Evolutionary conservation across 495 filamentous ascomycete species (phyloP).

Genomic region (Aspergillus bridgeri): DNA sequence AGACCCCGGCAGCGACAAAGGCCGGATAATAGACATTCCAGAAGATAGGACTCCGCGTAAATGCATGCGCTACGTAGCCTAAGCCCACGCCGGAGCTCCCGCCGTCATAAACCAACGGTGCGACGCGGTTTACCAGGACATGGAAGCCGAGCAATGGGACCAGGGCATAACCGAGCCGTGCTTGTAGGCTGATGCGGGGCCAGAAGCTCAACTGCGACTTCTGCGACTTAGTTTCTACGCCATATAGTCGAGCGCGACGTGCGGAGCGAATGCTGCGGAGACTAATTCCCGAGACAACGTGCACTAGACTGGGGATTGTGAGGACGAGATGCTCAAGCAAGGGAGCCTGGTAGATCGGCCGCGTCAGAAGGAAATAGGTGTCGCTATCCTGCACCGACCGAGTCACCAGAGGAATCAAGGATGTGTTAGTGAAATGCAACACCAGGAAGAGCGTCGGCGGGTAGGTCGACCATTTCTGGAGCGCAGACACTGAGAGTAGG

Average conservation of each 20-base stretch:
- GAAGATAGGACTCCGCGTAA: slow-evolving; percentile 62
- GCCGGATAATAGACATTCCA: slow-evolving; percentile 63
- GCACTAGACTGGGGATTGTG: slow-evolving; percentile 43
- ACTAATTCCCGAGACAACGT: slow-evolving; percentile 63
- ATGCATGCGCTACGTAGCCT: slow-evolving; percentile 81
- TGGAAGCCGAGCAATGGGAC: slow-evolving; percentile 64
- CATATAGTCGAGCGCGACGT: slow-evolving; percentile 66
- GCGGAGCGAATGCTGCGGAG: slow-evolving; percentile 71
- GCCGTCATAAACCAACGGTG: slow-evolving; percentile 73
- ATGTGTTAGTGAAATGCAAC: slow-evolving; percentile 78
- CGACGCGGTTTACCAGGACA: slow-evolving; percentile 62
- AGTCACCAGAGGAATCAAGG: slow-evolving; percentile 64
- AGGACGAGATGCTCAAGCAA: slow-evolving; percentile 45
- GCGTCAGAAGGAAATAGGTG: slow-evolving; percentile 58
- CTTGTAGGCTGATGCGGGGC: slow-evolving; percentile 65
- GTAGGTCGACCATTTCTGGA: slow-evolving; percentile 86
- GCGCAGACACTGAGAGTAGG: slow-evolving; percentile 58
- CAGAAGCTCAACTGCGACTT: slow-evolving; percentile 46
- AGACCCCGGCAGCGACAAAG: slow-evolving; percentile 65
- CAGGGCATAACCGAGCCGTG: slow-evolving; percentile 63
- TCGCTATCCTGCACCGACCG: slow-evolving; percentile 51
- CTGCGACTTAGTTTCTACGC: slow-evolving; percentile 50
- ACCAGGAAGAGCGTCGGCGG: slow-evolving; percentile 74
- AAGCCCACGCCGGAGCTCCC: slow-evolving; percentile 79
- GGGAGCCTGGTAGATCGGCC: slow-evolving; percentile 75